These are phyloP conservation scores for Platanthera zijinensis DNA, from an alignment of 106 monocot species.

Conservation along the genomic window DNA sequence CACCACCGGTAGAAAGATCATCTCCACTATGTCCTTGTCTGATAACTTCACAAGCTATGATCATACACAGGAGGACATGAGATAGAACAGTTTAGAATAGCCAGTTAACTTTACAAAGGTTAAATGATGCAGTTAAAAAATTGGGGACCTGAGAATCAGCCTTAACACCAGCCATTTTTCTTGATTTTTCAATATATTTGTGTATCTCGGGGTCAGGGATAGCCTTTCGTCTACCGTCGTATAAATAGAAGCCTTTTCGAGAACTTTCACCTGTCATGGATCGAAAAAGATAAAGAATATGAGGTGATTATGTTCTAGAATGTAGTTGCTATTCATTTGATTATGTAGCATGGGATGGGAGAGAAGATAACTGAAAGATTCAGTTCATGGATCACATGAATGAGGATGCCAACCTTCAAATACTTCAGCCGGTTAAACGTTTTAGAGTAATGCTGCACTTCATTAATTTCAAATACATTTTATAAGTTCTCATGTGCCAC, in stretches of 20 bases:
- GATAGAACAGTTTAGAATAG: neutral
- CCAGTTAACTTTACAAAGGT: neutral
- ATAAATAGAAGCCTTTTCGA: slow-evolving; percentile 75
- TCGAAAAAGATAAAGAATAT: neutral
- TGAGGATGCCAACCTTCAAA: too few species aligned
- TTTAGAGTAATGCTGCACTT: too few species aligned
- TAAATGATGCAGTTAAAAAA: neutral
- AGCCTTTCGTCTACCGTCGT: slow-evolving; percentile 74
- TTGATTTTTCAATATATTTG: slow-evolving; percentile 73
- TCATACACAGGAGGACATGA: neutral
- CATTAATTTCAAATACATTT: too few species aligned
- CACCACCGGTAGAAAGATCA: slow-evolving; percentile 90
- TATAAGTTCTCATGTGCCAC: too few species aligned
- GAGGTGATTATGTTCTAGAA: neutral
- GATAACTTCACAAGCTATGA: slow-evolving; percentile 59
- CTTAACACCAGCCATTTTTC: slow-evolving; percentile 49
- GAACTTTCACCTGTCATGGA: slow-evolving; percentile 63
- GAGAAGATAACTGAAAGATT: neutral
- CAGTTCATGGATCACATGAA: neutral
- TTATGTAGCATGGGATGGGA: neutral
- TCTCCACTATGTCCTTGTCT: slow-evolving; percentile 76
- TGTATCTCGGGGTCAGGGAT: slow-evolving; percentile 76
- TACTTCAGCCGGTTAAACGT: too few species aligned
- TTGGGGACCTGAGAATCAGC: slow-evolving; percentile 47
- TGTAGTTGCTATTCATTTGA: neutral